Percentiles rank a stretch among this genome's conserved stretches.
These are phyloP conservation scores for Hylodesmum podocarpum DNA, from an alignment of 306 rosid genomes.

Conservation along the genomic window DNA sequence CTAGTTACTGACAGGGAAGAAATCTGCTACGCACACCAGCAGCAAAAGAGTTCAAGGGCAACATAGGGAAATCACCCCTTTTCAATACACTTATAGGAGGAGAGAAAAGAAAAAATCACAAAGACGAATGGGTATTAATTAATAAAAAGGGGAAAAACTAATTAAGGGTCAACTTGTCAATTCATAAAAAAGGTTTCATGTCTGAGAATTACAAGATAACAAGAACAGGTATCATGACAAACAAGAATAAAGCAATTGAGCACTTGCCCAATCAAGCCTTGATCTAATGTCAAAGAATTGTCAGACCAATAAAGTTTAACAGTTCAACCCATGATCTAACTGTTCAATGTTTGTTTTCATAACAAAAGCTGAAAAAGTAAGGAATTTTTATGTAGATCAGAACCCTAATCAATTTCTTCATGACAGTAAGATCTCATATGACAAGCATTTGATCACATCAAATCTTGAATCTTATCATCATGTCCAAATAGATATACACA, in stretches of 20 bases:
- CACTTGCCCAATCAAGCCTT: neutral
- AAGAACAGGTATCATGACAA: neutral
- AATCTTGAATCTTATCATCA: slow-evolving; percentile 1
- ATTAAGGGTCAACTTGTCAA: neutral
- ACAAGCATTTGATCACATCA: neutral
- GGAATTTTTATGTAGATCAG: neutral
- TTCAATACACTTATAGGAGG: too few species aligned
- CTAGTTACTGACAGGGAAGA: neutral
- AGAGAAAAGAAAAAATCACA: too few species aligned
- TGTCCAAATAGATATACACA: neutral
- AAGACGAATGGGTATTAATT: neutral
- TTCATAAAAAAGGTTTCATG: neutral
- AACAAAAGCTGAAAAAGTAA: neutral
- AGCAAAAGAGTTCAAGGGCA: too few species aligned
- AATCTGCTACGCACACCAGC: too few species aligned
- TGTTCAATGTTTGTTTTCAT: neutral
- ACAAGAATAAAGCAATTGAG: neutral
- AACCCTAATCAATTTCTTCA: neutral
- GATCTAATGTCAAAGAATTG: neutral
- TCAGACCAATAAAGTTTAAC: neutral
- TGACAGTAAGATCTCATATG: neutral
- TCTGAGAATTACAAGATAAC: neutral
- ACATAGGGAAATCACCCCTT: too few species aligned
- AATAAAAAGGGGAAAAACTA: neutral
- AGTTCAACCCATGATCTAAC: neutral